Percentiles rank a stretch among this genome's conserved stretches.
These are phyloP conservation scores for Paecilomyces fulvus DNA, from an alignment of 2,329 filamentous ascomycete species.

Conservation along the genomic window DNA sequence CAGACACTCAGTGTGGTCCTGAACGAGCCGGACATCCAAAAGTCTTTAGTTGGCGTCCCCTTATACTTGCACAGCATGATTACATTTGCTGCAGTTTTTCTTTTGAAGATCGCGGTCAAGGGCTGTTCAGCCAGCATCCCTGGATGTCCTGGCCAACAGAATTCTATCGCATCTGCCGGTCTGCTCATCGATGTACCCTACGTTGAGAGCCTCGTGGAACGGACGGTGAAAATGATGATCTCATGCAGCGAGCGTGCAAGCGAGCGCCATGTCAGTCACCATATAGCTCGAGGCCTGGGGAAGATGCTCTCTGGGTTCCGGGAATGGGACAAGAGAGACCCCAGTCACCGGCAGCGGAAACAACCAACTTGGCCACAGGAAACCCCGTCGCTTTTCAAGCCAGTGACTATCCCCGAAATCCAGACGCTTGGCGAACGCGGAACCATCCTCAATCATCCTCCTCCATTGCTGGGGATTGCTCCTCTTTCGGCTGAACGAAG, in stretches of 20 bases:
- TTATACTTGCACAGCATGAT: constrained; percentile 42
- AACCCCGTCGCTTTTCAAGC: constrained; percentile 25
- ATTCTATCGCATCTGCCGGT: constrained; percentile 30
- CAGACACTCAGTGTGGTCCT: constrained; percentile 34
- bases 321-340: constrained; percentile 30
- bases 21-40: constrained; percentile 36
- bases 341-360: constrained; percentile 12
- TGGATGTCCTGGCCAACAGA: constrained; percentile 26
- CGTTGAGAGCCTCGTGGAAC: constrained; percentile 26
- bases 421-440: constrained; percentile 29
- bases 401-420: constrained; percentile 27
- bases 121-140: constrained; percentile 24
- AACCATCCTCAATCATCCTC: constrained; percentile 27
- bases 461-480: constrained; percentile 28
- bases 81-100: constrained; percentile 39
- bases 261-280: constrained; percentile 33
- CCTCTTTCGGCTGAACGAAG: constrained; percentile 31
- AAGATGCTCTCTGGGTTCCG: constrained; percentile 33
- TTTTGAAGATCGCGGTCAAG: constrained; percentile 38
- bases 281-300: constrained; percentile 29
- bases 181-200: constrained; percentile 26
- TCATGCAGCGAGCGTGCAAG: constrained; percentile 30
- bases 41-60: constrained; percentile 35
- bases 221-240: constrained; percentile 30
- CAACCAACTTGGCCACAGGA: constrained; percentile 17